Percentiles rank a stretch among this genome's conserved stretches.
These are phyloP conservation scores for Phaeotremella skinneri DNA, from an alignment of 768 basidiomycete species.

Conservation along the genomic window DNA sequence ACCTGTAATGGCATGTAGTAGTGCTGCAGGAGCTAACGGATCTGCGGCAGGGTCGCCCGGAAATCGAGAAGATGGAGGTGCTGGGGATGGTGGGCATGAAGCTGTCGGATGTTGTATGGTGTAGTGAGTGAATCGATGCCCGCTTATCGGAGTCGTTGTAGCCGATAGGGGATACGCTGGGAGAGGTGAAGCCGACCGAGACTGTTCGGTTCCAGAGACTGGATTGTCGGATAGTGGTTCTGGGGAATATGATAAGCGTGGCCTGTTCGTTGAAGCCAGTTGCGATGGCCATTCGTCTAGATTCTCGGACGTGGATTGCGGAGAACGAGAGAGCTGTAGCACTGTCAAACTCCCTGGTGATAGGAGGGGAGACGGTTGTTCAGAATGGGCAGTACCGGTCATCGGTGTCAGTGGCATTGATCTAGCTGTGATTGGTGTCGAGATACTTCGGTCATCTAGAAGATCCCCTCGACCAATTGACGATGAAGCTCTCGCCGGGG, in stretches of 20 bases:
- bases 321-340: too few species aligned
- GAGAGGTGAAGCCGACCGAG: neutral
- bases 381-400: neutral
- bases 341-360: neutral
- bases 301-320: too few species aligned
- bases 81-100: constrained; percentile 21
- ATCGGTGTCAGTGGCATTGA: neutral
- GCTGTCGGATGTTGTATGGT: constrained; percentile 27
- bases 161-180: neutral
- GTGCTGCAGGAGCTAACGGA: neutral
- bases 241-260: neutral
- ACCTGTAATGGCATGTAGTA: neutral
- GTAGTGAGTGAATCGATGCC: neutral
- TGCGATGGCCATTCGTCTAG: too few species aligned
- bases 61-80: neutral
- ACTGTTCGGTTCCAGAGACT: neutral
- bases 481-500: neutral
- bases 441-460: too few species aligned
- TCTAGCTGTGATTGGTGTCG: neutral
- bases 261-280: neutral
- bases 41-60: neutral
- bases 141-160: neutral
- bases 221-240: neutral
- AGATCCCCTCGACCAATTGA: too few species aligned
- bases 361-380: neutral